phyloP scores from a whole-genome alignment of 73 alveolate species.

The Durusdinium trenchii region DNA sequence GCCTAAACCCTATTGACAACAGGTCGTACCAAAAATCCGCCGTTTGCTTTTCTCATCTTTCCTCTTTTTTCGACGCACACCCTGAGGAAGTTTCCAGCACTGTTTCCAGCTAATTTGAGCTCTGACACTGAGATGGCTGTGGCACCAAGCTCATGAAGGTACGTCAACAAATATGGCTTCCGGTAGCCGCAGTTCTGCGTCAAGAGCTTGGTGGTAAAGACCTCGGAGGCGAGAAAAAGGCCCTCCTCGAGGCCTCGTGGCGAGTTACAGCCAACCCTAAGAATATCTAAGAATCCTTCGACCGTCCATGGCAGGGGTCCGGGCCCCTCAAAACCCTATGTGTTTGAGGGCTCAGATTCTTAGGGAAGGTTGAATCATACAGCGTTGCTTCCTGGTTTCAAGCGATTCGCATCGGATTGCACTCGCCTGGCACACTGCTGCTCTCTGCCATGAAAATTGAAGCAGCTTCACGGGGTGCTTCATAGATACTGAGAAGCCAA shows the following conservation, averaged over 20 bases:
- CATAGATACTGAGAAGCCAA: not conserved
- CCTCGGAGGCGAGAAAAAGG: not conserved
- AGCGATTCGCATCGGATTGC: not conserved
- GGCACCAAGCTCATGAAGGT: conserved; percentile 70
- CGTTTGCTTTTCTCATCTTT: too few species aligned
- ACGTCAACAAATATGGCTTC: conserved; percentile 81
- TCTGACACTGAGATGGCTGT: not conserved
- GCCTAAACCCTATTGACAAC: too few species aligned
- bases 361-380: not conserved
- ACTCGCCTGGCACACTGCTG: not conserved
- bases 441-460: not conserved
- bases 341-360: not conserved
- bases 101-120: too few species aligned
- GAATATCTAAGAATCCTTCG: not conserved
- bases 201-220: conserved; percentile 38
- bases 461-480: not conserved
- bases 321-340: too few species aligned
- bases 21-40: too few species aligned
- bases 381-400: not conserved
- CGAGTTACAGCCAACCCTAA: not conserved
- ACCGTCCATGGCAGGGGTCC: not conserved
- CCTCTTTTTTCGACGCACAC: too few species aligned
- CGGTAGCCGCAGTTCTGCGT: conserved; percentile 36
- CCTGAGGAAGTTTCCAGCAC: too few species aligned
- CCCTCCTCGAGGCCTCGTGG: too few species aligned